Percentiles rank a stretch among this genome's conserved stretches.
These are phyloP conservation scores for Penicillium sp. DNA, from an alignment of 2,329 filamentous ascomycete genomes.

Conservation along the genomic window DNA sequence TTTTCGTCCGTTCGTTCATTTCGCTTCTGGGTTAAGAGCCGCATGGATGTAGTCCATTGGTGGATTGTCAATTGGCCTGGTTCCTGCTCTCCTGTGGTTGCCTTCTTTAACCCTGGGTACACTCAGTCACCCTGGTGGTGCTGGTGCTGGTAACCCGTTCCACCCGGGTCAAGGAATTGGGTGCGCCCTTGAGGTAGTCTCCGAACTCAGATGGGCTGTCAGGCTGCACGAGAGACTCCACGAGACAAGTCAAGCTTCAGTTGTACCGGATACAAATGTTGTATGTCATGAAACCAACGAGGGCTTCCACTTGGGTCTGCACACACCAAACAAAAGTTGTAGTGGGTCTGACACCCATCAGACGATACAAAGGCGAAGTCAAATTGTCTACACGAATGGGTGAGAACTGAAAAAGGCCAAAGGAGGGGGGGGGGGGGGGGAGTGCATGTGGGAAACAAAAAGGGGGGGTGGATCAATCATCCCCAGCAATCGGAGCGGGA, in stretches of 20 bases:
- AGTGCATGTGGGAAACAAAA: background rate
- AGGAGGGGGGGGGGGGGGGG: background rate
- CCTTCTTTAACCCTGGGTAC: background rate
- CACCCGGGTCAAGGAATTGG: background rate
- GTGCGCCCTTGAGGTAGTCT: background rate
- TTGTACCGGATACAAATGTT: background rate
- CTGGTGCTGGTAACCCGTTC: background rate
- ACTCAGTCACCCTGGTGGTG: background rate
- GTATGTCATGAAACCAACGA: background rate
- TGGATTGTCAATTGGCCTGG: constrained; percentile 10
- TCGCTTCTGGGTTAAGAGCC: constrained; percentile 9
- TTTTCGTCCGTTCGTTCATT: background rate
- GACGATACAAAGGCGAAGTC: constrained; percentile 2
- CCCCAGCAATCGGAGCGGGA: background rate
- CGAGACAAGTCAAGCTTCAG: background rate
- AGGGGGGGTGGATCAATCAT: background rate
- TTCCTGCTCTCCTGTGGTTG: constrained; percentile 1
- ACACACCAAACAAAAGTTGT: constrained; percentile 12
- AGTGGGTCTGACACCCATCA: constrained; percentile 6
- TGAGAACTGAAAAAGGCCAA: background rate
- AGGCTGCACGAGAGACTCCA: background rate
- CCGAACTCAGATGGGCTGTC: background rate
- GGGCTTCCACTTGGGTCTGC: constrained; percentile 10
- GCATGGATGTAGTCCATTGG: constrained; percentile 8
- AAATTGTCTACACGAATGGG: background rate